phyloP scores from a whole-genome alignment of 2,329 filamentous ascomycete genomes.

The Saccharata proteae region DNA sequence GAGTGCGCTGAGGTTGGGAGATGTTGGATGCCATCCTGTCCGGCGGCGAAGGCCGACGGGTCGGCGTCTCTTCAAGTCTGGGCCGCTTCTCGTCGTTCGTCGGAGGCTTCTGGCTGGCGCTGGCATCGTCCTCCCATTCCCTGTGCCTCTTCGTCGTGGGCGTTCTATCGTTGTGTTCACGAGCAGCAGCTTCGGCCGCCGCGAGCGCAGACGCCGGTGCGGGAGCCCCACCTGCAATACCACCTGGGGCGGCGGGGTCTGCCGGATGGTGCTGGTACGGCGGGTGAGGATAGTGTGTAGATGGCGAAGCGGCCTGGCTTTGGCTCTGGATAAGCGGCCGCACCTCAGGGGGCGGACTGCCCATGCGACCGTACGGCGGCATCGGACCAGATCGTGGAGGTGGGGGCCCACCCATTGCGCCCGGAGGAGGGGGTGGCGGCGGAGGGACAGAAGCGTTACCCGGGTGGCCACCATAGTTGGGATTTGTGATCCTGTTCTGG shows the following conservation, averaged over 20 bases:
- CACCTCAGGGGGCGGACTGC: constrained; percentile 74
- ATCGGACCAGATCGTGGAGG: constrained; percentile 43
- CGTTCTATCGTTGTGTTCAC: constrained; percentile 61
- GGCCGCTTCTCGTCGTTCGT: constrained; percentile 80
- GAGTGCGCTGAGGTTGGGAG: constrained; percentile 65
- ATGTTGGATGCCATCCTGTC: constrained; percentile 23
- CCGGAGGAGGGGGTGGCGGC: constrained; percentile 50
- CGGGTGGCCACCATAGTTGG: constrained; percentile 34
- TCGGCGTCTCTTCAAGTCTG: constrained; percentile 71
- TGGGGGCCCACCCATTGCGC: constrained; percentile 22
- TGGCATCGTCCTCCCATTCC: constrained; percentile 81
- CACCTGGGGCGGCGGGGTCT: constrained; percentile 44
- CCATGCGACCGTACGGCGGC: constrained; percentile 61
- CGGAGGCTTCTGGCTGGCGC: constrained; percentile 59
- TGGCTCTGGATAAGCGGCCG: constrained; percentile 76
- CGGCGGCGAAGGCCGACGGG: constrained; percentile 48
- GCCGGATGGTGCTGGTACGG: constrained; percentile 68
- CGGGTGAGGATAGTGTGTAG: constrained; percentile 71
- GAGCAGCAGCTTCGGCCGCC: constrained; percentile 56
- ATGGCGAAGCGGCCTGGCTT: constrained; percentile 81
- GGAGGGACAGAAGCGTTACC: constrained; percentile 35
- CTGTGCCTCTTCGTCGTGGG: constrained; percentile 74
- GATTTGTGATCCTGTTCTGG: constrained; percentile 36
- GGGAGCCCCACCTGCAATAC: constrained; percentile 58
- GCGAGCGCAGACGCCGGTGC: constrained; percentile 52